Conservation (phyloP, 73 alveolate genomes). For the Blepharisma stoltei region DNA sequence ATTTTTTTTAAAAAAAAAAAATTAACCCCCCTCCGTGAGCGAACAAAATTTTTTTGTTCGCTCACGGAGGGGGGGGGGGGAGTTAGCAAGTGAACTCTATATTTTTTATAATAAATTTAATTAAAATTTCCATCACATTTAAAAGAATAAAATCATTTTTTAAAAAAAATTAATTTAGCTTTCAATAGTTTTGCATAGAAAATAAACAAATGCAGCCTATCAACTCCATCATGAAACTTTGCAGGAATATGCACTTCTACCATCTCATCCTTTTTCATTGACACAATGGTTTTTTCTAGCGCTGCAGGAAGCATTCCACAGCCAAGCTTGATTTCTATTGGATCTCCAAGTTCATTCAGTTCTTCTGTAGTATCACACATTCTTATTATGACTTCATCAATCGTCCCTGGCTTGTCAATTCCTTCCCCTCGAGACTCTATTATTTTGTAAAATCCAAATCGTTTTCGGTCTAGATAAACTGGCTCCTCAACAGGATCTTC, state of each 20-base stretch:
- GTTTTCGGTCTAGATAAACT: constrained; percentile 7
- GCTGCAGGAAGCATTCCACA: background rate
- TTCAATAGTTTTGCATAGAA: no score
- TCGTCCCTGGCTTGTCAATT: constrained; percentile 23
- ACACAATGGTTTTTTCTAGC: background rate
- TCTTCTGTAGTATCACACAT: constrained; percentile 5
- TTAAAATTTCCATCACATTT: no score
- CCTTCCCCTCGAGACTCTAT: constrained; percentile 13
- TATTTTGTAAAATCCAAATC: constrained; percentile 15
- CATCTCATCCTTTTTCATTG: constrained; percentile 13
- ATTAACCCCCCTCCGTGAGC: no score
- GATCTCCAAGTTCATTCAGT: background rate
- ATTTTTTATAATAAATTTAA: no score
- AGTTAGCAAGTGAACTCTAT: background rate
- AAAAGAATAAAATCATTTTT: no score
- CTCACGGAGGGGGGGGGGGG: no score
- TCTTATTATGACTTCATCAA: constrained; percentile 13
- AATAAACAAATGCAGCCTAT: no score
- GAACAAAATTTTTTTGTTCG: no score
- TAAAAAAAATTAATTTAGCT: no score
- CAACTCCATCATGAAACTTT: background rate
- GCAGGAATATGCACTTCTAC: constrained; percentile 9
- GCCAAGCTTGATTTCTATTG: background rate
- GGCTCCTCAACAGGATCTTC: constrained; percentile 28
- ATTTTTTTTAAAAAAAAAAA: no score